Evolutionary conservation across 2,329 filamentous ascomycete genomes (phyloP), one percentile per base, ranked within the genome.

Genomic region (Venturia pyrina): DNA sequence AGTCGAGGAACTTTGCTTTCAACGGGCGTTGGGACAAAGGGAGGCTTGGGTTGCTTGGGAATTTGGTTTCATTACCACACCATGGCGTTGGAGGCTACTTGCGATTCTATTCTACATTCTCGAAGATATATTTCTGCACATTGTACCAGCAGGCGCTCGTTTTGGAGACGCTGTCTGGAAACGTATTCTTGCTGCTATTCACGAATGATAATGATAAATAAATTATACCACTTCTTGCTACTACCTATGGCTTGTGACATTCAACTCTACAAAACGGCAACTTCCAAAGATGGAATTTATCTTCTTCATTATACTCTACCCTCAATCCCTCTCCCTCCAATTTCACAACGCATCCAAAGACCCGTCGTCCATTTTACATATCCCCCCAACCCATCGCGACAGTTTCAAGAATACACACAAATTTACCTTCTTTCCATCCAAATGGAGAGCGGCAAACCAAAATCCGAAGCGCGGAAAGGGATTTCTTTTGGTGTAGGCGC

Each of bases 161-260:
- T n/a, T 19, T 62, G 60, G 37, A 37, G 32, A 37, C 1, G 11
- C 32, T 37, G 53, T 57, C 10, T 37, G 28, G 53, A 34, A 32
- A 37, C 15, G 50, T 37, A 57, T 57, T 13, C 28, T 57, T 59
- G 53, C 53, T 59, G 32, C 32, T 59, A 11, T 37, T 37, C 21
- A 59, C 24, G 53, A 59, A 59, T 59, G 53, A 37, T 40, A 59
- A 59, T 59, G 53, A 59, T 59, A 7, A 57, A 1, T n/a, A n/a
- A n/a, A n/a, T 19, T 57, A 34, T 19, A 32, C 46, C 21, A 3
- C 6, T n/a, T 48, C 21, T 48, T n/a, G 3, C 34, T 37, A 37
- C 34, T 37, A 5, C 34, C n/a, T n/a, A n/a, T n/a, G n/a, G n/a
- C n/a, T n/a, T n/a, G n/a, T n/a, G n/a, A n/a, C n/a, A n/a, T n/a